Conservation (phyloP, 208 protist genomes). For the Trypanosoma cruzi region DNA sequence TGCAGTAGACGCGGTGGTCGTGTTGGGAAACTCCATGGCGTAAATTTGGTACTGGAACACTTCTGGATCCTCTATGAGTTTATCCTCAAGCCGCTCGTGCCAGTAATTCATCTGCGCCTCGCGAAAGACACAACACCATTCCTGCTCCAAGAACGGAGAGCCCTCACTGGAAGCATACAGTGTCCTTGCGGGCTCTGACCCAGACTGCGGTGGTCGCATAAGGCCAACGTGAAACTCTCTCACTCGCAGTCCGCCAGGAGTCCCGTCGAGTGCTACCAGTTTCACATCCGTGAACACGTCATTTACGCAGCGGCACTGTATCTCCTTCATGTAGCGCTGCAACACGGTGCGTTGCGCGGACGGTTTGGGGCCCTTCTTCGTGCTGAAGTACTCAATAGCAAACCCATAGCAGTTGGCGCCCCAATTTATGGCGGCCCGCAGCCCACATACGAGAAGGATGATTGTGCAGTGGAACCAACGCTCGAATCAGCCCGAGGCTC, state of each 20-base stretch:
- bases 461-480: constrained; percentile 16
- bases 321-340: constrained; percentile 16
- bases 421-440: neutral
- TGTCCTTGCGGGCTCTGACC: neutral
- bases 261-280: neutral
- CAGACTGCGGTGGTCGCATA: neutral
- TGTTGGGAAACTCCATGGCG: constrained; percentile 18
- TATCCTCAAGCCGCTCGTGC: constrained; percentile 27
- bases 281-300: constrained; percentile 21
- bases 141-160: constrained; percentile 20
- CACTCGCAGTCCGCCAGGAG: constrained; percentile 18
- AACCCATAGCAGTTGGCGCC: constrained; percentile 20
- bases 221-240: constrained; percentile 29
- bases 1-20: neutral
- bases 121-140: constrained; percentile 21
- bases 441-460: constrained; percentile 17
- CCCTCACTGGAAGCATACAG: neutral
- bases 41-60: constrained; percentile 28
- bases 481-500: constrained; percentile 18
- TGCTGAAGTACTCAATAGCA: constrained; percentile 27
- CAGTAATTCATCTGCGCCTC: constrained; percentile 29
- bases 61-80: constrained; percentile 22
- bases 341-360: constrained; percentile 4
- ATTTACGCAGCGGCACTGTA: constrained; percentile 11
- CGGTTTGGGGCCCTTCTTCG: constrained; percentile 6